A percentile compares a stretch with the other conserved stretches of the same genome.
These are phyloP conservation scores for Candida sp. DNA, from an alignment of 1,139 yeast genomes.

Conservation along the genomic window DNA sequence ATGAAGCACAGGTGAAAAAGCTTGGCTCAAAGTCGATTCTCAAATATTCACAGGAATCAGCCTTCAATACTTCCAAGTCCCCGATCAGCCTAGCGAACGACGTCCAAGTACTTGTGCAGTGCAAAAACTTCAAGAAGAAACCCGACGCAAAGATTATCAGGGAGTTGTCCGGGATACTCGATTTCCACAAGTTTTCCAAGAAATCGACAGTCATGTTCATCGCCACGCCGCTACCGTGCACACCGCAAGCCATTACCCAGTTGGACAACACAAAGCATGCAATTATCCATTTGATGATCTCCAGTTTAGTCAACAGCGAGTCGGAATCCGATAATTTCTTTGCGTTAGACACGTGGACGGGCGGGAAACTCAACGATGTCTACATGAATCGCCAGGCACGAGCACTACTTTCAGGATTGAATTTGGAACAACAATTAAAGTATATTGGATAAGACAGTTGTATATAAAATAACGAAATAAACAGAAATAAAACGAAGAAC, in stretches of 20 bases:
- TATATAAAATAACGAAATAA: background rate
- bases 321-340: conserved; percentile 27
- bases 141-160: conserved; percentile 57
- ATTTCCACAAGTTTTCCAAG: conserved; percentile 32
- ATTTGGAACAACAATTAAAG: conserved; percentile 15
- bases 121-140: conserved; percentile 53
- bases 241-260: conserved; percentile 60
- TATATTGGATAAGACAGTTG: background rate
- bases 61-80: background rate
- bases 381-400: conserved; percentile 51
- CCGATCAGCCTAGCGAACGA: conserved; percentile 27
- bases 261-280: conserved; percentile 61
- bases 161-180: conserved; percentile 61
- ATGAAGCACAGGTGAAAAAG: background rate
- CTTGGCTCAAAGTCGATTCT: conserved; percentile 12
- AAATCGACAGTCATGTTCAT: conserved; percentile 27
- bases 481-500: background rate
- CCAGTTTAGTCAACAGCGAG: conserved; percentile 25
- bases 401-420: conserved; percentile 43
- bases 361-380: conserved; percentile 41
- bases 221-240: conserved; percentile 64
- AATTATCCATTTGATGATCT: conserved; percentile 52
- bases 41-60: conserved; percentile 19
- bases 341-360: conserved; percentile 34
- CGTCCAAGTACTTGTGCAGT: conserved; percentile 54